These are phyloP conservation scores for Crucibulum laeve DNA, from an alignment of 768 basidiomycete species.

Conservation along the genomic window DNA sequence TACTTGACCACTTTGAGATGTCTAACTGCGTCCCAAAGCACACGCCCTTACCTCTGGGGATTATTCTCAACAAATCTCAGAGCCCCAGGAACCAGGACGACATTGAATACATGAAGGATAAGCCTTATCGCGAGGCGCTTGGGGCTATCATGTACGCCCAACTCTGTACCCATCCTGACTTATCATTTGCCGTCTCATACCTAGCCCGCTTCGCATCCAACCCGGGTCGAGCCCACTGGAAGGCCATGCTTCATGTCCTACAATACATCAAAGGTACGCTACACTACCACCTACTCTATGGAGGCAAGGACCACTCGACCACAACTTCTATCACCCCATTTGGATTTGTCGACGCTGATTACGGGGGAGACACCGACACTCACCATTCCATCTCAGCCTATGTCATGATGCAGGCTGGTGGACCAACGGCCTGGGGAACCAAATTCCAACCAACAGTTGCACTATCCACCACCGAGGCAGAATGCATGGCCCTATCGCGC, in stretches of 20 bases:
- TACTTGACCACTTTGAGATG: conserved; percentile 9
- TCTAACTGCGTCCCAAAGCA: conserved; percentile 8
- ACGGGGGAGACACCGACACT: conserved; percentile 12
- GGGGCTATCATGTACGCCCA: conserved; percentile 18
- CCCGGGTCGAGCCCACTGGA: conserved; percentile 17
- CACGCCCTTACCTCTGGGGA: conserved; percentile 9
- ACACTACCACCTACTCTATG: conserved; percentile 5
- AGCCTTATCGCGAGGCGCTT: conserved; percentile 5
- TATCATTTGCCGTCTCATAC: conserved; percentile 13
- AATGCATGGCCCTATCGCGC: conserved; percentile 26
- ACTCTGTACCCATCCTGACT: conserved; percentile 18
- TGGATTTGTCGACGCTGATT: conserved; percentile 16
- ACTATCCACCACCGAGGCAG: conserved; percentile 29
- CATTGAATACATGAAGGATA: conserved; percentile 3
- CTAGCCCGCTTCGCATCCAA: conserved; percentile 18
- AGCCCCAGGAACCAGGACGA: conserved; percentile 1
- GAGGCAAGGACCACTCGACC: conserved; percentile 3
- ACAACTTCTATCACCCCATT: conserved; percentile 3
- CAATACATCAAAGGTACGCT: conserved; percentile 15
- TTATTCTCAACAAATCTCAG: neutral
- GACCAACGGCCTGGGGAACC: conserved; percentile 27
- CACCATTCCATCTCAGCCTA: conserved; percentile 27
- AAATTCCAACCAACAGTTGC: conserved; percentile 28
- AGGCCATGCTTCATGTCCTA: conserved; percentile 12
- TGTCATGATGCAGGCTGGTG: conserved; percentile 22